Base-by-base conservation (phyloP, 2,329 filamentous ascomycete species). In the Lachnellula occidentalis region DNA sequence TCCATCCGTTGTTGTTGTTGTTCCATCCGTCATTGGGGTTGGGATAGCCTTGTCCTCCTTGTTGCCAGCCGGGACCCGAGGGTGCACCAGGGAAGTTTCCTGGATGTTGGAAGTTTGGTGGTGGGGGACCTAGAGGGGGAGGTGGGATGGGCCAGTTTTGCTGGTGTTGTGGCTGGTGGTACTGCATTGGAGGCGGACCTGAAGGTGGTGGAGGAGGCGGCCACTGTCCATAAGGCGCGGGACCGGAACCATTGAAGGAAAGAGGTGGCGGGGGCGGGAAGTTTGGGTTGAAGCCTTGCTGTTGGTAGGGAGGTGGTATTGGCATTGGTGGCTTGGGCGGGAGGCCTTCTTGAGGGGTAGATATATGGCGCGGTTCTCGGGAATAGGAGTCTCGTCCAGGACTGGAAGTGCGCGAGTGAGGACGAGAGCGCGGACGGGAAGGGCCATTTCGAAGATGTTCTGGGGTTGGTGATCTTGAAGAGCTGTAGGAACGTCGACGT, bases 401-500 rank as follows among this genome's bases (percentile, higher is more conserved):
- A 48, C 43, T 55, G 37, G 56, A 51, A 42, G 54, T 45, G 11
- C 42, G 37, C 17, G 62, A 63, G 36, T 55, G 50, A n/a, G 61
- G 62, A 34, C 60, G 36, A 39, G 58, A 57, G 43, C 48, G 45
- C 7, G 45, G 27, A 22, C 56, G 45, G 48, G 34, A 50, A 17
- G 37, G 9, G n/a, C 27, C 43, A 41, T 57, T 48, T 34, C 55
- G 56, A 21, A 51, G 51, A 11, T 36, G 52, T n/a, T 55, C 57
- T 19, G 64, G 59, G 3, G 64, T 64, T 14, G 55, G 58, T 14
- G 66, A 68, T 5, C 63, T 60, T 45, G 67, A 69, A 15, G 64
- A 66, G 49, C 59, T 66, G 50, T 68, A 68, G 22, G 65, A 66
- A 11, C 61, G 57, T 51, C 63, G 61, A 9, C 61, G 61, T 39